Percentiles rank a stretch among this genome's conserved stretches.
phyloP scores from a whole-genome alignment of 345 rosid genomes.

The Heritiera littoralis region DNA sequence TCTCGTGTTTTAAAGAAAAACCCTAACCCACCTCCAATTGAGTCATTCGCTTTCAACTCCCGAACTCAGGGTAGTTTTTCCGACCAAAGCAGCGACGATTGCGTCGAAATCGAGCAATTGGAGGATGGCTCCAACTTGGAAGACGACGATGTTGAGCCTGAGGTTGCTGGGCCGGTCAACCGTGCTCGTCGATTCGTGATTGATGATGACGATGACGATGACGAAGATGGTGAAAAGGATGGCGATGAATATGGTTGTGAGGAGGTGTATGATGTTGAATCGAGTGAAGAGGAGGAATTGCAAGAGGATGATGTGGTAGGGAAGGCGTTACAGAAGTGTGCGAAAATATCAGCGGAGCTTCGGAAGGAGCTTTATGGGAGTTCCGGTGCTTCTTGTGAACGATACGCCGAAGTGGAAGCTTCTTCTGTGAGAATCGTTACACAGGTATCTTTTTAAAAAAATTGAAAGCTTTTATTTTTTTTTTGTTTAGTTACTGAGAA shows the following conservation, averaged over 20 bases:
- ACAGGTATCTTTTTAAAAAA: slow-evolving; percentile 48
- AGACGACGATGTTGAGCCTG: slow-evolving; percentile 39
- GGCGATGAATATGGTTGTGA: slow-evolving; percentile 37
- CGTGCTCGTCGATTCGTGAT: slow-evolving; percentile 74
- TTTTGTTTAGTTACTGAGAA: background rate
- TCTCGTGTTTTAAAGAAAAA: slow-evolving; percentile 66
- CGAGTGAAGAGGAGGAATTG: slow-evolving; percentile 48
- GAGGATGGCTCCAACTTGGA: slow-evolving; percentile 36
- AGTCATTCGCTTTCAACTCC: slow-evolving; percentile 69
- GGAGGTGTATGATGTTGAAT: slow-evolving; percentile 47
- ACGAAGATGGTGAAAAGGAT: background rate
- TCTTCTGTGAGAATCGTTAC: slow-evolving; percentile 83
- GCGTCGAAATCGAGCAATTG: slow-evolving; percentile 42
- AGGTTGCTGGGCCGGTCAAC: slow-evolving; percentile 48
- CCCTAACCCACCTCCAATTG: slow-evolving; percentile 64
- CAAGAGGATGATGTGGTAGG: slow-evolving; percentile 79
- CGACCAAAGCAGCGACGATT: slow-evolving; percentile 45
- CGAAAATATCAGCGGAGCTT: slow-evolving; percentile 75
- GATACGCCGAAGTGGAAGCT: slow-evolving; percentile 82
- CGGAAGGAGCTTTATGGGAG: slow-evolving; percentile 74
- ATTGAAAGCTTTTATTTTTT: background rate
- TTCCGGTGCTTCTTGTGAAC: slow-evolving; percentile 59
- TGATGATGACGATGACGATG: slow-evolving; percentile 61
- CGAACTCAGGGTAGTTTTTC: slow-evolving; percentile 3
- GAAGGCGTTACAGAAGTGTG: slow-evolving; percentile 83